Conservation (phyloP, 768 basidiomycete species). For the Mycena maculata region DNA sequence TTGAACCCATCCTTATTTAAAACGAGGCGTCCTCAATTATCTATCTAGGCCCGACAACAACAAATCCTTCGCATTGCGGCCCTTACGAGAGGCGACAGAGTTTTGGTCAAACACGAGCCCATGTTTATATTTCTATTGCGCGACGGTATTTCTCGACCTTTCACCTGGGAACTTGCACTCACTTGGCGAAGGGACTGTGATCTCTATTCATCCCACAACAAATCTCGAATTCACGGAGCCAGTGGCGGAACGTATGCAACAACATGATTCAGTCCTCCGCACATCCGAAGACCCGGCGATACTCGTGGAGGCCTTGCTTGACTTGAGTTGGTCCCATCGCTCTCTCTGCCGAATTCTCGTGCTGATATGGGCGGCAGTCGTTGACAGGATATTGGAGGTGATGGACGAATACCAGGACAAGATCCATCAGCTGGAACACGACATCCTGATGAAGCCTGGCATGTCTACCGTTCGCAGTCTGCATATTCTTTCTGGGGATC, state of each 20-base stretch:
- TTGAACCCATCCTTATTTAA: neutral
- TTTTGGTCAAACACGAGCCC: constrained; percentile 65
- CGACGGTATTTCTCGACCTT: constrained; percentile 57
- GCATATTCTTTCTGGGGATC: constrained; percentile 80
- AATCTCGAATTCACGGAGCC: constrained; percentile 64
- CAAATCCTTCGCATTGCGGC: constrained; percentile 45
- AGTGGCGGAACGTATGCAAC: constrained; percentile 67
- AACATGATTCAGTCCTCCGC: constrained; percentile 69
- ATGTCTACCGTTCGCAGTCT: constrained; percentile 71
- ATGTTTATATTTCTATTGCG: constrained; percentile 77
- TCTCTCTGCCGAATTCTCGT: neutral
- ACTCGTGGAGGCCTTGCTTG: constrained; percentile 75
- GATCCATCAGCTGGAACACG: constrained; percentile 70
- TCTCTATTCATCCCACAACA: constrained; percentile 64
- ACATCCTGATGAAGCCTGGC: constrained; percentile 68
- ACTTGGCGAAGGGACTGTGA: constrained; percentile 63
- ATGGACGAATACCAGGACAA: constrained; percentile 75
- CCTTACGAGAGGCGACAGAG: constrained; percentile 65
- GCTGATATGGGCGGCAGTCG: constrained; percentile 53
- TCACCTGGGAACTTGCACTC: neutral
- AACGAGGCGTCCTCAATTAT: neutral
- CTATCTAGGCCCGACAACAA: constrained; percentile 22
- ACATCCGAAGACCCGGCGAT: constrained; percentile 75
- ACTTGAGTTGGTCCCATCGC: constrained; percentile 54
- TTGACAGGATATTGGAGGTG: constrained; percentile 75